Evolutionary conservation across 2,329 filamentous ascomycete genomes (phyloP), one percentile per base, ranked within the genome.

Genomic region (Incumbomyces delicatus): DNA sequence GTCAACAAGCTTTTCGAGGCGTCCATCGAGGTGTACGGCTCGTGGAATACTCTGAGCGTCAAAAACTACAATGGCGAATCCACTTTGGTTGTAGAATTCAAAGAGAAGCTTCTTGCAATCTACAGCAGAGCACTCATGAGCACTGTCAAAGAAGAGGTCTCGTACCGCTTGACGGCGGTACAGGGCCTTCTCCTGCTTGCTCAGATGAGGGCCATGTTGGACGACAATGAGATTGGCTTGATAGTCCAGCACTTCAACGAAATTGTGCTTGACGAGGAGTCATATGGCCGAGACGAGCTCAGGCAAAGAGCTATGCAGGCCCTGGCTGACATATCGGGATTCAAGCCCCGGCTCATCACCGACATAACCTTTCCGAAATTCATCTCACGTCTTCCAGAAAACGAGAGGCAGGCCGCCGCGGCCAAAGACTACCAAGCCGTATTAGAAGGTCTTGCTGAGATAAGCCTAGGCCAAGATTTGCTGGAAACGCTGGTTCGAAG

Each of bases 321-420:
- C 18, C 67, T 85, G 37, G 71, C 77, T 3, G 73, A 79, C 30
- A 72, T 83, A 35, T 80, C 80, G 6, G 75, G 75, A 50, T 71
- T 78, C 49, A 80, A 79, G 55, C 77, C 80, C 14, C 71, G 74
- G 39, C 63, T 80, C 10, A 76, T 84, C 22, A 75, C 81, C 56
- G 74, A 81, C 39, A 78, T 79, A 47, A 78, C 79, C 0, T 78
- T 84, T 55, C 80, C 80, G 20, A 76, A 76, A 4, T 81, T 84
- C 58, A 72, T 83, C 61, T 78, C 79, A 2, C 74, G 76, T 33
- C 63, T 85, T 2, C 81, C 80, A 1, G 79, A 80, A 50, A 66
- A 64, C 1, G 74, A 75, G 47, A 62, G 66, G n/a, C 69, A 72
- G 14, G 64, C 64, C 2, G 62, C 67, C 8, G 57, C 57, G 6